These are phyloP conservation scores for Nakaseomyces uthaithaninus DNA, from an alignment of 1,139 yeast species.

Conservation along the genomic window DNA sequence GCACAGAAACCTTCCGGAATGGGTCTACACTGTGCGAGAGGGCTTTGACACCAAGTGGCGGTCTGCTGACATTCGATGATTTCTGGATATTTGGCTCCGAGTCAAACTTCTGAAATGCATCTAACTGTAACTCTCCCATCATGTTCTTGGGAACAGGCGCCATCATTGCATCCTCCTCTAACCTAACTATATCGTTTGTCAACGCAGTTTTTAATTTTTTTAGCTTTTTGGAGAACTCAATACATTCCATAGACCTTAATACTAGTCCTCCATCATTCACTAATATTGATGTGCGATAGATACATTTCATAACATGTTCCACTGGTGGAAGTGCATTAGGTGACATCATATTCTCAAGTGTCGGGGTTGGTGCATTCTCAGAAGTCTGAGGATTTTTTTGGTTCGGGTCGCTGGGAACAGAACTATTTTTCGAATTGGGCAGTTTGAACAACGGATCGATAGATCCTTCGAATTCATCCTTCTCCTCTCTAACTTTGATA, in stretches of 20 bases:
- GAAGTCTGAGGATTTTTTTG: neutral
- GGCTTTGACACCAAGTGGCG: constrained; percentile 4
- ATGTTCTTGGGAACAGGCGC: constrained; percentile 4
- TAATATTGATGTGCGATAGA: constrained; percentile 52
- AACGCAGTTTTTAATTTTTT: constrained; percentile 29
- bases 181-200: constrained; percentile 5
- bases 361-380: constrained; percentile 14
- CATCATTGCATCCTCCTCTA: constrained; percentile 6
- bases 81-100: constrained; percentile 3
- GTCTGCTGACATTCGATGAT: constrained; percentile 1
- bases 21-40: constrained; percentile 5
- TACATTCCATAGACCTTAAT: constrained; percentile 51
- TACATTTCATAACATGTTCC: constrained; percentile 47
- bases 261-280: constrained; percentile 57
- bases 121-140: neutral
- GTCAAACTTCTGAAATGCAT: constrained; percentile 3
- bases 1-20: constrained; percentile 3
- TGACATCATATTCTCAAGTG: constrained; percentile 47
- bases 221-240: constrained; percentile 45
- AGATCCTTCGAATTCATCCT: constrained; percentile 8
- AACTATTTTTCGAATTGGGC: neutral
- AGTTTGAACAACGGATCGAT: constrained; percentile 7
- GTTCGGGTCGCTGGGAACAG: neutral
- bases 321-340: constrained; percentile 48
- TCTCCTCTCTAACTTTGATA: constrained; percentile 6